Base-by-base conservation (phyloP, 371 early-diverging fungal species). In the Encephalitozoon hellem region DNA sequence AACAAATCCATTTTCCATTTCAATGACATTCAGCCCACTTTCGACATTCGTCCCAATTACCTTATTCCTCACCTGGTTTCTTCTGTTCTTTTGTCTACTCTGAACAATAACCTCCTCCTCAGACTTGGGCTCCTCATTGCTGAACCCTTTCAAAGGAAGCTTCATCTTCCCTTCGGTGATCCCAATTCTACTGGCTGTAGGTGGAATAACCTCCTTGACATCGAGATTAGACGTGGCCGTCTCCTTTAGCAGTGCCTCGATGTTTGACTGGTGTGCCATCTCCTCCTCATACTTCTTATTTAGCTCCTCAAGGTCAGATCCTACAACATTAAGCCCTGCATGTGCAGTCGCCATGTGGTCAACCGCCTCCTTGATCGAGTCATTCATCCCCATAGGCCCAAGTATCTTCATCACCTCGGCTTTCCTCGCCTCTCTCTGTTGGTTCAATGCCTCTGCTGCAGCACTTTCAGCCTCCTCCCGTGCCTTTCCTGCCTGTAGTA, bases 141-240 rank as follows among this genome's bases (percentile, higher is more conserved):
- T 25, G 67, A 84, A 77, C 23, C 68, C 76, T 45, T 83, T 78
- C 45, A 86, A 41, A 15, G 86, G 86, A 8, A 86, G 67, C 34
- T 78, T 66, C 30, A 86, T 68, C 9, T n/a, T 32, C 0, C 66
- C 21, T 28, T 80, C 65, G 11, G 53, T 21, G 1, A 84, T 26
- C 28, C 65, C 32, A 0, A 83, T 39, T 34, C 54, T 70, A 0
- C 28, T 69, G 39, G 55, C 72, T 41, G 81, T 78, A 39, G 80
- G 78, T 18, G 81, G 80, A 41, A 83, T 79, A 6, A 74, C 43
- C 42, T 71, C 77, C 5, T 80, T 26, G n/a, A 81, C 68, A 12
- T 74, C 77, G 4, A 83, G 54, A 5, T 59, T 59, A 21, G 74
- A 67, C 41, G 68, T 67, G 1, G 49, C 4, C 30, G 54, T 51